A percentile compares a stretch with the other conserved stretches of the same genome.
Evolutionary conservation across 163 green algal species (phyloP).

Genomic region (Chlorella variabilis): DNA sequence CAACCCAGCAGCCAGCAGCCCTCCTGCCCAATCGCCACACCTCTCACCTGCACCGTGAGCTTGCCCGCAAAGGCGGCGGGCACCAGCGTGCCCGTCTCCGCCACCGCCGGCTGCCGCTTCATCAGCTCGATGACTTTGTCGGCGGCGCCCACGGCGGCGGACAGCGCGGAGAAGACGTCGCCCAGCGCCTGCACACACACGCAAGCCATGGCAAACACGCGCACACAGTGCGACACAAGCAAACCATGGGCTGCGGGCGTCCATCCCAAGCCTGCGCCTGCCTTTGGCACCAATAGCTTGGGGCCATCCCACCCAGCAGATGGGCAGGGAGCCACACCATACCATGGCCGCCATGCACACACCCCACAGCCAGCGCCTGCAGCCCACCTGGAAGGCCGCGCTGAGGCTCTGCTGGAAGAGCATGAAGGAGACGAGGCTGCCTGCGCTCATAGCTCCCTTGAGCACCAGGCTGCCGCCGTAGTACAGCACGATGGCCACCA

Average conservation of each 20-base stretch:
- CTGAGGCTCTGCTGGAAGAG: slow-evolving; percentile 86
- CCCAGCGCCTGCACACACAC: slow-evolving; percentile 61
- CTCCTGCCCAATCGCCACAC: too few species aligned
- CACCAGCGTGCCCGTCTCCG: slow-evolving; percentile 43
- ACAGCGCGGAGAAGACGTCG: slow-evolving; percentile 83
- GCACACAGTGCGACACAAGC: too few species aligned
- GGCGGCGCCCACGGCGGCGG: slow-evolving; percentile 80
- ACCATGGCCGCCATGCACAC: neutral
- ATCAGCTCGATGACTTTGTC: slow-evolving; percentile 93
- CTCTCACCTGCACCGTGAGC: slow-evolving; percentile 59
- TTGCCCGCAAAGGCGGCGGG: slow-evolving; percentile 60
- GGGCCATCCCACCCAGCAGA: too few species aligned
- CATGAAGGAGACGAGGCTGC: slow-evolving; percentile 88
- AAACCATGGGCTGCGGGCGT: too few species aligned
- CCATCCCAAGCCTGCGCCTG: too few species aligned
- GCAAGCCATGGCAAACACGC: neutral
- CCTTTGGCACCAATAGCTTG: too few species aligned
- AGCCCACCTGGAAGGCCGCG: slow-evolving; percentile 71
- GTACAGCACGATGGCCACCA: slow-evolving; percentile 76
- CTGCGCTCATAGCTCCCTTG: slow-evolving; percentile 66
- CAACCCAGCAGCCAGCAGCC: too few species aligned
- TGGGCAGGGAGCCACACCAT: too few species aligned
- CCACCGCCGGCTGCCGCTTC: slow-evolving; percentile 61
- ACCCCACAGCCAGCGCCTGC: neutral
- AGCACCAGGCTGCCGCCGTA: slow-evolving; percentile 84